Conservation (phyloP, 106 monocot genomes). For the Dendrobium officinale region DNA sequence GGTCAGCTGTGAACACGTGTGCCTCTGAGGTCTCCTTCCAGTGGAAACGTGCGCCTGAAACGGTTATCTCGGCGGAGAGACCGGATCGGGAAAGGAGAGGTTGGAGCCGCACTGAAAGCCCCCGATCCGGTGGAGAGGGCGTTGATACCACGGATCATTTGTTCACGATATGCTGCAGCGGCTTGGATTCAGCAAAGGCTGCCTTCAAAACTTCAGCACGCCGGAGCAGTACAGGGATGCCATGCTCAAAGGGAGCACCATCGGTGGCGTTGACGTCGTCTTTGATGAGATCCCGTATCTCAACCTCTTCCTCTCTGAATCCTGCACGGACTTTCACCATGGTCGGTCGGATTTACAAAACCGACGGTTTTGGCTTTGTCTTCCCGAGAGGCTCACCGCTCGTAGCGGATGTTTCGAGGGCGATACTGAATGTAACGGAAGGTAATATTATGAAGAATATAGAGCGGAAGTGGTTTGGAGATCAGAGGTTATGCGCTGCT, state of each 20-base stretch:
- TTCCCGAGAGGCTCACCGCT: constrained; percentile 59
- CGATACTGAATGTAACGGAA: constrained; percentile 50
- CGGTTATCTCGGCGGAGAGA: too few relatives aligned
- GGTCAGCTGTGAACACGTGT: too few relatives aligned
- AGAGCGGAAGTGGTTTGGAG: constrained; percentile 61
- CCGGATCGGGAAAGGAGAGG: too few relatives aligned
- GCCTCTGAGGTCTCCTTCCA: too few relatives aligned
- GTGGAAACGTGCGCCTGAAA: too few relatives aligned
- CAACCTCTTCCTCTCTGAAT: constrained; percentile 13
- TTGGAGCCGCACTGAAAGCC: too few relatives aligned
- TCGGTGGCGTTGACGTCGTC: constrained; percentile 20
- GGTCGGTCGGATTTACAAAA: constrained; percentile 16
- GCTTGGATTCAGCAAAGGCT: constrained; percentile 1
- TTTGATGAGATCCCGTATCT: constrained; percentile 23
- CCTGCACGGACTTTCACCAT: constrained; percentile 8
- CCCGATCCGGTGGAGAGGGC: too few relatives aligned
- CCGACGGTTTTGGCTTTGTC: constrained; percentile 23
- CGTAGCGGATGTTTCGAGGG: constrained; percentile 50
- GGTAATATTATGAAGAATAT: constrained; percentile 36
- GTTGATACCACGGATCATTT: constrained; percentile 36
- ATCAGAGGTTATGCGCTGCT: constrained; percentile 24
- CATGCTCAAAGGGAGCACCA: constrained; percentile 13
- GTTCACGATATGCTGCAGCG: constrained; percentile 6
- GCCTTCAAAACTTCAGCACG: constrained; percentile 11
- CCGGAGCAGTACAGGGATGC: constrained; percentile 22